phyloP scores from a whole-genome alignment of 148 eudicot genomes.

The Rhododendron kiyosumense region DNA sequence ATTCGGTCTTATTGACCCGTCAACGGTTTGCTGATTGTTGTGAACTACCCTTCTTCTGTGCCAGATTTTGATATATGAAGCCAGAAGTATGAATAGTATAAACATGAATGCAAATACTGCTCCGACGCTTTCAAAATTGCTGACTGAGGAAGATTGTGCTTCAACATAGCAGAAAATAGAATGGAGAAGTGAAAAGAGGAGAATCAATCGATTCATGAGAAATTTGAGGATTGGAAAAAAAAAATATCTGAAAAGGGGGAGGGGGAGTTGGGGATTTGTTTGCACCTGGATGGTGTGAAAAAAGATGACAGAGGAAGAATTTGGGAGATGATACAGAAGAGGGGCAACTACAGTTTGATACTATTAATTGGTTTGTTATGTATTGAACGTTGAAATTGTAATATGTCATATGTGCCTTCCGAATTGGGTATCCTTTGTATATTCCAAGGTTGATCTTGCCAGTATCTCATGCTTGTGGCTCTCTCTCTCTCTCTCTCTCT shows the following conservation, averaged over 20 bases:
- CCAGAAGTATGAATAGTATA: conserved; percentile 44
- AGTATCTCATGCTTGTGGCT: no score
- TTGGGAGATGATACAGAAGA: neutral
- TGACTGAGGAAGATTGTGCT: conserved; percentile 23
- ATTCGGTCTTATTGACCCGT: conserved; percentile 15
- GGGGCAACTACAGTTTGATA: neutral
- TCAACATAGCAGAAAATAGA: conserved; percentile 10
- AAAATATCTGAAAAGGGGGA: no score
- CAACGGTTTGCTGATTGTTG: conserved; percentile 7
- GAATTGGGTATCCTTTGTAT: no score
- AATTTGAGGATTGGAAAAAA: neutral
- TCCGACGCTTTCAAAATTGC: conserved; percentile 58
- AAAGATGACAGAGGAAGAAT: neutral
- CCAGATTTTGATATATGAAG: conserved; percentile 53
- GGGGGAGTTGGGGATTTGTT: neutral
- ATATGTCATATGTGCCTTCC: neutral
- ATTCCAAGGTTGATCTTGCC: no score
- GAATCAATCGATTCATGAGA: conserved; percentile 6
- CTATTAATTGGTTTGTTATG: no score
- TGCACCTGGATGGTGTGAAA: neutral
- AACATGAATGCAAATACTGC: conserved; percentile 52
- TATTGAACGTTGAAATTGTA: neutral
- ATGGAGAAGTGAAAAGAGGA: neutral
- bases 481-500: no score
- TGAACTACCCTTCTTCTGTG: neutral